Evolutionary conservation across 2,329 filamentous ascomycete species (phyloP), one percentile per base, ranked within the genome.

Genomic region (Ceratocystis colombiana): DNA sequence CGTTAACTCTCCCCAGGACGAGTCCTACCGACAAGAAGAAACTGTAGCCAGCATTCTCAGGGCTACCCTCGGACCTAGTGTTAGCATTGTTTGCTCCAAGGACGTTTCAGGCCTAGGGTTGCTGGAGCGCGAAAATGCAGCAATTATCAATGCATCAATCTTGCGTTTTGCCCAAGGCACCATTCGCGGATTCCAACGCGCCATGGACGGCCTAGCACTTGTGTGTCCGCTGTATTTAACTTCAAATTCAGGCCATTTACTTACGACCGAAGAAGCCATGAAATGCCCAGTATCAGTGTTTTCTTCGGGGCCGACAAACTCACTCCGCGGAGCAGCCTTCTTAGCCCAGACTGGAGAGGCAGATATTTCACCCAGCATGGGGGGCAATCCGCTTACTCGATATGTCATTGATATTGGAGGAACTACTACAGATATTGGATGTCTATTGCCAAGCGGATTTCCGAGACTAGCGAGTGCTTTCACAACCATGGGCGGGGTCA

Each of bases 1-100:
- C 1, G 78, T 84, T 7, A 85, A 82, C 72, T 82, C 80, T 7
- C 82, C 83, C 0, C 81, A 84, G 28, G 83, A 86, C 70, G 77
- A 79, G 8, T 69, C 76, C 2, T 78, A 79, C 70, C 73, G 72
- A 53, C 82, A 85, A 71, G 82, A 84, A 72, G 74, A 79, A 48
- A 72, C 75, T 2, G 81, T 80, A 2, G 75, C 76, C 2, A 73
- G 75, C 2, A 79, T 84, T 53, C 73, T 84, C 4, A 28, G 20
- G 10, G 25, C 53, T 15, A 46, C 59, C 2, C 66, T 65, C 12
- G 65, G 48, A 4, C 76, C 78, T 0, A 69, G 68, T 3, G 68
- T 78, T 0, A 71, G 73, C 0, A 48, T 71, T 7, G 59, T 70
- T 25, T 68, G 67, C 28, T 76, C 75, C 1, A 72, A 74, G 22